These are phyloP conservation scores for Melastoma candidum DNA, from an alignment of 441 rosid genomes.

Conservation along the genomic window DNA sequence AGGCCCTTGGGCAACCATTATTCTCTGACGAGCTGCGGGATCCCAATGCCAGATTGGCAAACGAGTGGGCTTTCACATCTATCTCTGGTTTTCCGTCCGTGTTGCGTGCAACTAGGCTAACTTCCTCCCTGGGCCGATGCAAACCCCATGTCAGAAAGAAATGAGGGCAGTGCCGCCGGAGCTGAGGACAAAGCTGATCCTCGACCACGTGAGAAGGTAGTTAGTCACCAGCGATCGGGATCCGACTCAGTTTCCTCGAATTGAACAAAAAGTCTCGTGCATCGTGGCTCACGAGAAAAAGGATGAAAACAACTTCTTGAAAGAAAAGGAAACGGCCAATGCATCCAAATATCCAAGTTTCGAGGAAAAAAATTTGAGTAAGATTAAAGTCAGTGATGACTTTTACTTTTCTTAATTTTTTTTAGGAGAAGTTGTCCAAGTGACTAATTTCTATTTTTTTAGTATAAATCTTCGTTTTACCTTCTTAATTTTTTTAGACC, in stretches of 20 bases:
- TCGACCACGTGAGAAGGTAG: conserved; percentile 1
- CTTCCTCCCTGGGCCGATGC: neutral
- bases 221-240: neutral
- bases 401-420: too few relatives aligned
- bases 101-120: neutral
- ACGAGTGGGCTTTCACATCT: conserved; percentile 53
- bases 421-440: too few relatives aligned
- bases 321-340: too few relatives aligned
- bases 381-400: too few relatives aligned
- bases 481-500: too few relatives aligned
- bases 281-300: too few relatives aligned
- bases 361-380: too few relatives aligned
- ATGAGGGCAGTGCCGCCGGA: conserved; percentile 1
- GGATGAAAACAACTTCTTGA: too few relatives aligned
- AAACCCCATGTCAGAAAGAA: neutral
- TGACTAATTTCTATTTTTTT: too few relatives aligned
- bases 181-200: conserved; percentile 6
- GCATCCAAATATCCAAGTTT: too few relatives aligned
- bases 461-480: too few relatives aligned
- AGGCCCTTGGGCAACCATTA: conserved; percentile 79
- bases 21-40: conserved; percentile 78
- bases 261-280: too few relatives aligned
- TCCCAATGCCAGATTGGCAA: conserved; percentile 61
- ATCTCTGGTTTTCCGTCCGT: neutral
- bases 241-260: neutral